Evolutionary conservation across 176 grass and related monocot species (phyloP).

Genomic region (Juncus inflexus): DNA sequence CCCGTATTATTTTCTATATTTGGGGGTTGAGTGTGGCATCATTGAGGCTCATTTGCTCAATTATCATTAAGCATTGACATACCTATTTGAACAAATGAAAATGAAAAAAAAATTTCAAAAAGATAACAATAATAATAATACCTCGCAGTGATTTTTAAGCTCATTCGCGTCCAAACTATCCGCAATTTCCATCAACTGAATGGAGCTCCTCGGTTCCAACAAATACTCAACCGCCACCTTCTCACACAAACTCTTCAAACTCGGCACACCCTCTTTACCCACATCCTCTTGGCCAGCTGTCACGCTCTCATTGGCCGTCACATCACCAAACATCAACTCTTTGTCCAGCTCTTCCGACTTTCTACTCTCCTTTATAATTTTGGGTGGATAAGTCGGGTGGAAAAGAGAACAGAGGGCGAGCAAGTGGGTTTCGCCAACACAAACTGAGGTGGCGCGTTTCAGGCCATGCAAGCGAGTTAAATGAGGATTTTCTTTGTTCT

Average conservation of each 20-base stretch:
- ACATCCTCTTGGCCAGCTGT: conserved; percentile 28
- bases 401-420: conserved; percentile 79
- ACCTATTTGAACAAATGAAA: too few relatives aligned
- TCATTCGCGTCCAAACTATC: conserved; percentile 86
- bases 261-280: conserved; percentile 40
- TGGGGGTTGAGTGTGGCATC: too few relatives aligned
- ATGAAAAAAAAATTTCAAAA: conserved; percentile 14
- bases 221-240: conserved; percentile 81
- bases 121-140: conserved; percentile 30
- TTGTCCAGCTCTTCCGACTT: conserved; percentile 69
- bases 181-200: conserved; percentile 95
- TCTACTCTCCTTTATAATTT: conserved; percentile 36
- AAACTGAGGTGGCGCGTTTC: conserved; percentile 85
- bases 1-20: too few relatives aligned
- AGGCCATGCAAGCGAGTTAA: conserved; percentile 65
- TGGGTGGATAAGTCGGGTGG: conserved; percentile 60
- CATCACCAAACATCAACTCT: conserved; percentile 55
- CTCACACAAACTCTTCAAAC: conserved; percentile 85
- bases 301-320: conserved; percentile 26
- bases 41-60: too few relatives aligned
- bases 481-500: conserved; percentile 49
- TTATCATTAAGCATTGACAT: too few relatives aligned
- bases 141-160: conserved; percentile 90
- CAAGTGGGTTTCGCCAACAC: conserved; percentile 98
- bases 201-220: conserved; percentile 77